phyloP scores from a whole-genome alignment of 2,329 filamentous ascomycete genomes.

The Colletotrichum cereale region DNA sequence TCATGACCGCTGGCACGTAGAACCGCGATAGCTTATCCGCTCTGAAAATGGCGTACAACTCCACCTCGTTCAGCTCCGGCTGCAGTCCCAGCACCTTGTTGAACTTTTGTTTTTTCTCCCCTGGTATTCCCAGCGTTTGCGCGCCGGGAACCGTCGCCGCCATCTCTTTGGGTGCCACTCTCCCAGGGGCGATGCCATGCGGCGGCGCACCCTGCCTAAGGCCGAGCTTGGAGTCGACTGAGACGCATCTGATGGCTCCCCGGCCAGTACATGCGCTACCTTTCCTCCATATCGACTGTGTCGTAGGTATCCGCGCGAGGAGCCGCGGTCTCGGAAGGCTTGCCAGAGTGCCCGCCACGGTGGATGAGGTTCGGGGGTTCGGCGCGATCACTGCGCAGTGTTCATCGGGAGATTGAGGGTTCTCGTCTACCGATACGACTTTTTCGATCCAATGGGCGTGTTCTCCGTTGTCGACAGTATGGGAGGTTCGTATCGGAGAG shows the following conservation, averaged over 20 bases:
- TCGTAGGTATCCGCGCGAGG: slow-evolving; percentile 57
- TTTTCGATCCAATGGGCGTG: not conserved
- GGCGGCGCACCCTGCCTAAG: slow-evolving; percentile 21
- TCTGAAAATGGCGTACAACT: slow-evolving; percentile 41
- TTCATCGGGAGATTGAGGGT: not conserved
- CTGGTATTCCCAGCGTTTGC: slow-evolving; percentile 33
- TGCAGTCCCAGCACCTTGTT: slow-evolving; percentile 34
- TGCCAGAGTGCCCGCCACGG: slow-evolving; percentile 47
- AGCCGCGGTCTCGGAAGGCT: slow-evolving; percentile 56
- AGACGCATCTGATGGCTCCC: slow-evolving; percentile 51
- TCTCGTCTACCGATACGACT: not conserved
- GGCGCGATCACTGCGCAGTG: slow-evolving; percentile 31
- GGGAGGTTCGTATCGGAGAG: not conserved
- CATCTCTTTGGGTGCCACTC: slow-evolving; percentile 42
- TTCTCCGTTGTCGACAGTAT: not conserved
- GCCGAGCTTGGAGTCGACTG: slow-evolving; percentile 36
- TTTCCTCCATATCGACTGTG: slow-evolving; percentile 53
- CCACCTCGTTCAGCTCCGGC: slow-evolving; percentile 33
- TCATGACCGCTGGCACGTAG: slow-evolving; percentile 53
- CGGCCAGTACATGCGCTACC: slow-evolving; percentile 54
- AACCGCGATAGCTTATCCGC: slow-evolving; percentile 44
- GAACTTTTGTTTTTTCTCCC: slow-evolving; percentile 15
- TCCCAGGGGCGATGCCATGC: slow-evolving; percentile 26
- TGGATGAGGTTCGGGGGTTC: slow-evolving; percentile 28
- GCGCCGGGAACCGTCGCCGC: slow-evolving; percentile 43